Evolutionary conservation across 1,284 basidiomycete species (phyloP), one percentile per base, ranked within the genome.

Genomic region (Filobasidium uniguttulatum): DNA sequence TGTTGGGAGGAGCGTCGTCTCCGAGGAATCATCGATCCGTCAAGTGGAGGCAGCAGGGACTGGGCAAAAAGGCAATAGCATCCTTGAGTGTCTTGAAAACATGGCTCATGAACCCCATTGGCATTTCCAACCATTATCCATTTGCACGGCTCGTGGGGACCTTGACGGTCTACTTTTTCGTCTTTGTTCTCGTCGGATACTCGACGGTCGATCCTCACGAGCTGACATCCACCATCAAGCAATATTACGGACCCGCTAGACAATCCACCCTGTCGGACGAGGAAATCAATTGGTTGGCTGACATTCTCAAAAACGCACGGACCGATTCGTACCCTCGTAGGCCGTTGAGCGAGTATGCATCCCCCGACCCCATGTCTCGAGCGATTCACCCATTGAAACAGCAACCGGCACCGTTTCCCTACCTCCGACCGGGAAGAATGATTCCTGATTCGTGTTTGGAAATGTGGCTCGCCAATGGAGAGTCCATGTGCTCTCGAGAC

Each of bases 401-500:
- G 2, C 65, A 63, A 0, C 50, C 54, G 5, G 34, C 57, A 0
- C 65, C 67, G 10, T 52, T 52, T 35, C 67, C 67, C 1, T 41
- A 58, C 3, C 52, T 68, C 5, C 49, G 60, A 14, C 58, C 63
- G 0, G 64, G 64, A 0, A 45, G 61, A 23, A 62, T 64, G 41
- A 50, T 69, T 0, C 63, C 67, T 0, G 41, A 53, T 4, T 43
- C 46, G 49, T 69, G 66, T 46, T 38, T 67, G 14, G 65, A 67
- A 41, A 56, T 58, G 20, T 69, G 67, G 66, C 64, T 67, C 44
- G 47, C 55, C 8, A 53, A 62, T 19, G 67, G 67, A 23, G 62
- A 64, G 48, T 61, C 59, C 10, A 22, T 54, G 6, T 69, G 66
- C 41, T 56, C 56, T 3, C 37, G 47, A 25, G 46, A 35, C 3